These are phyloP conservation scores for Aspergillus glaucus DNA, from an alignment of 2,329 filamentous ascomycete species.

Conservation along the genomic window DNA sequence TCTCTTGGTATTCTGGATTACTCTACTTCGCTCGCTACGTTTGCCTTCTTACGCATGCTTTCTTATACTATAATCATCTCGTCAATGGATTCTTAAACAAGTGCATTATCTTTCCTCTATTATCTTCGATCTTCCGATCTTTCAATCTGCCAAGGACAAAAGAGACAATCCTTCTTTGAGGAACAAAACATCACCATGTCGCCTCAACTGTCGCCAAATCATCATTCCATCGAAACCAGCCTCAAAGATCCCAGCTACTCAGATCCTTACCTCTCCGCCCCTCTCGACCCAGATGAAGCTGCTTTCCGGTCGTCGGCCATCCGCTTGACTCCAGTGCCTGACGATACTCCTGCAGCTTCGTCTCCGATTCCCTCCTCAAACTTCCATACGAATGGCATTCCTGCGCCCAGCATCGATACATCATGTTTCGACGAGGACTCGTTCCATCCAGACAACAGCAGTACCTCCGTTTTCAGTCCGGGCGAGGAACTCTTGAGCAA, in stretches of 20 bases:
- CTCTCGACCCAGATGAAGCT: slow-evolving; percentile 33
- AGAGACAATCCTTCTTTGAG: not conserved
- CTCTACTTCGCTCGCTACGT: not conserved
- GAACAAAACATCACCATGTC: slow-evolving; percentile 9
- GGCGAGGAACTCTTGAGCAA: slow-evolving; percentile 22
- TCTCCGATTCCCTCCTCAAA: slow-evolving; percentile 11
- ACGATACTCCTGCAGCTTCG: slow-evolving; percentile 7
- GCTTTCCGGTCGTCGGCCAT: slow-evolving; percentile 29
- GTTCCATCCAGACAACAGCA: slow-evolving; percentile 9
- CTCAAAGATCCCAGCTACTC: slow-evolving; percentile 27
- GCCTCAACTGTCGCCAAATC: slow-evolving; percentile 14
- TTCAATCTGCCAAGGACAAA: not conserved
- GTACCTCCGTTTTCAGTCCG: slow-evolving; percentile 24
- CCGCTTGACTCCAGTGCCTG: slow-evolving; percentile 21
- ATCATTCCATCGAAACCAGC: slow-evolving; percentile 18
- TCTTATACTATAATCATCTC: not conserved
- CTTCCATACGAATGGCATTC: slow-evolving; percentile 3
- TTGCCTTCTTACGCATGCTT: no score
- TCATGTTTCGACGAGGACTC: slow-evolving; percentile 1
- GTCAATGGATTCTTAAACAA: not conserved
- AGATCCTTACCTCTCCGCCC: slow-evolving; percentile 35
- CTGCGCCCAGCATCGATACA: slow-evolving; percentile 1
- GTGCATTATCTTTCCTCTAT: not conserved
- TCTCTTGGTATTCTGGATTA: not conserved
- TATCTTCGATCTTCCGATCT: no score